A percentile compares a stretch with the other conserved stretches of the same genome.
These are phyloP conservation scores for Monosporascus sp. DNA, from an alignment of 2,329 filamentous ascomycete genomes.

Conservation along the genomic window DNA sequence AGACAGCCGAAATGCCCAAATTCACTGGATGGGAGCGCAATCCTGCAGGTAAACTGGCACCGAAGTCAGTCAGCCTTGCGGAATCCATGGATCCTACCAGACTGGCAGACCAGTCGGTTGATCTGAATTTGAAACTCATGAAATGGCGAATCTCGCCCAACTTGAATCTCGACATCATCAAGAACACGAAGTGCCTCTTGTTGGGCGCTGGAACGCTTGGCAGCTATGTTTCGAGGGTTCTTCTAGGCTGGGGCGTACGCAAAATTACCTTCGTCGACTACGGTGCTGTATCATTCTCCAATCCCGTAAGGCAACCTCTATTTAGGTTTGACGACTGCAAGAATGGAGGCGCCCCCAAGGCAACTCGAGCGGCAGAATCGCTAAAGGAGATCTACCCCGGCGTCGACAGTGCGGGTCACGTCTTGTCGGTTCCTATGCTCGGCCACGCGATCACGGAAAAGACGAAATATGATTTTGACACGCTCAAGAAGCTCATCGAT, in stretches of 20 bases:
- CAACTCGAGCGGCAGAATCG: constrained; percentile 71
- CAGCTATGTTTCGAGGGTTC: constrained; percentile 84
- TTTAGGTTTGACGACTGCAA: constrained; percentile 88
- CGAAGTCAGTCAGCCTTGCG: constrained; percentile 74
- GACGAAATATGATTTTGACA: constrained; percentile 69
- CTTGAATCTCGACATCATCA: constrained; percentile 82
- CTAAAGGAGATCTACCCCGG: constrained; percentile 86
- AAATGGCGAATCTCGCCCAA: constrained; percentile 95
- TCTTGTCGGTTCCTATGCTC: constrained; percentile 88
- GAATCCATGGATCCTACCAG: constrained; percentile 90
- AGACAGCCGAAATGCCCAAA: constrained; percentile 64
- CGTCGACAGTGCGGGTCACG: constrained; percentile 73
- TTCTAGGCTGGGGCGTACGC: constrained; percentile 92
- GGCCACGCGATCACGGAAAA: constrained; percentile 81
- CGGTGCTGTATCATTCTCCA: constrained; percentile 88
- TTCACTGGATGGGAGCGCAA: constrained; percentile 95
- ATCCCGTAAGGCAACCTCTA: constrained; percentile 89
- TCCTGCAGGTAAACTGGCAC: constrained; percentile 68
- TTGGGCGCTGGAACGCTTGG: constrained; percentile 91
- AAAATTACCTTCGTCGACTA: constrained; percentile 97
- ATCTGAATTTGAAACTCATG: constrained; percentile 95
- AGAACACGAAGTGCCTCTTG: constrained; percentile 82
- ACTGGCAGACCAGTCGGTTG: constrained; percentile 88
- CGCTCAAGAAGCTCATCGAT: constrained; percentile 68
- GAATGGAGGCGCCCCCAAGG: constrained; percentile 79